phyloP scores from a whole-genome alignment of 2,329 filamentous ascomycete species.

The Calonectria ilicicola region DNA sequence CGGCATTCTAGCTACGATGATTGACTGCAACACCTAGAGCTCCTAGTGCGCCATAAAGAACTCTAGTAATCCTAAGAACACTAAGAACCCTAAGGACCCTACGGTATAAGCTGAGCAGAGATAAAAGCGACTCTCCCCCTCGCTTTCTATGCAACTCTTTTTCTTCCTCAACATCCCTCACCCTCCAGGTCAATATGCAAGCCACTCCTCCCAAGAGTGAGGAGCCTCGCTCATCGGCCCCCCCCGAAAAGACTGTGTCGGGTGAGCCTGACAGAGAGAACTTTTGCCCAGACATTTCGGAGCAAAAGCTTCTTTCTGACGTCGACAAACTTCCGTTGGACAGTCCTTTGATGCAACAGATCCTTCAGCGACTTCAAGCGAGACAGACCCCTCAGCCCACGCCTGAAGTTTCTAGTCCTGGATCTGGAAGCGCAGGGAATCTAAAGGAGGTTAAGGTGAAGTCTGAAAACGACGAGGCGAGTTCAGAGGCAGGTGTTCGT shows the following conservation, averaged over 20 bases:
- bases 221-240: too few species aligned
- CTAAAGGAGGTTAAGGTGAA: not conserved
- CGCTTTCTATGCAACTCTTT: not conserved
- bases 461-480: not conserved
- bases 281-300: too few species aligned
- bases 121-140: not conserved
- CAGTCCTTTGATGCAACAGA: not conserved
- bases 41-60: too few species aligned
- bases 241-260: not conserved
- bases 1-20: not conserved
- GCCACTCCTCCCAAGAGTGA: not conserved
- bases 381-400: not conserved
- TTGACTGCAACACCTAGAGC: not conserved
- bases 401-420: not conserved
- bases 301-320: not conserved
- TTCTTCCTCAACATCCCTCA: not conserved
- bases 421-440: too few species aligned
- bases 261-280: not conserved
- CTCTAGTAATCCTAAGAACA: too few species aligned
- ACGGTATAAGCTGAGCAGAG: not conserved
- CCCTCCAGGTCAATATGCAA: not conserved
- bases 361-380: not conserved
- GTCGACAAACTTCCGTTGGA: not conserved
- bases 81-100: not conserved
- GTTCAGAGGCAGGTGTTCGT: not conserved